Evolutionary conservation across 805 yeast species (phyloP).

Genomic region (Saccharomyces mikatae): DNA sequence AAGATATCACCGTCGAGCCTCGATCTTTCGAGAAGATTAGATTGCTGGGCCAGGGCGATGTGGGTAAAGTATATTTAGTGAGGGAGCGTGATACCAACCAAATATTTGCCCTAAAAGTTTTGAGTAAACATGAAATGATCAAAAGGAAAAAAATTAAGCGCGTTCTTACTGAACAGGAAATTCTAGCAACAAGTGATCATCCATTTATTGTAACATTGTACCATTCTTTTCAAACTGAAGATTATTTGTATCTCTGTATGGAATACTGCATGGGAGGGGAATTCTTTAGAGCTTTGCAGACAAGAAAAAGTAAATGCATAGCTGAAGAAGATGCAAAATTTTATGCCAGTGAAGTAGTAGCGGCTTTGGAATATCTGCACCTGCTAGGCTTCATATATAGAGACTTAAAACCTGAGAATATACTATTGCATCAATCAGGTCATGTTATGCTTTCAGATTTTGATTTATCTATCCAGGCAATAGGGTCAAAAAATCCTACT

Average conservation of each 20-base stretch:
- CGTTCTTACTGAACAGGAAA: conserved; percentile 94
- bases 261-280: conserved; percentile 99
- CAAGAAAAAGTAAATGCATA: conserved; percentile 77
- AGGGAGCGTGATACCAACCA: conserved; percentile 68
- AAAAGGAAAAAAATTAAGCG: conserved; percentile 90
- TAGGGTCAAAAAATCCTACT: conserved; percentile 62
- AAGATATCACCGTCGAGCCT: conserved; percentile 76
- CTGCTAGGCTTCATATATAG: conserved; percentile 95
- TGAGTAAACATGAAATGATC: conserved; percentile 88
- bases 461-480: conserved; percentile 86
- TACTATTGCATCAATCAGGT: conserved; percentile 88
- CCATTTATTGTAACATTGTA: conserved; percentile 95
- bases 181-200: conserved; percentile 87
- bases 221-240: conserved; percentile 94
- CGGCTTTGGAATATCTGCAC: conserved; percentile 92
- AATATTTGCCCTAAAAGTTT: conserved; percentile 86
- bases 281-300: conserved; percentile 90
- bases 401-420: conserved; percentile 94
- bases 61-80: conserved; percentile 91
- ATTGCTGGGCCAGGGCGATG: conserved; percentile 94
- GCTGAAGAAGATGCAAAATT: conserved; percentile 84
- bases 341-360: conserved; percentile 94
- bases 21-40: conserved; percentile 82
- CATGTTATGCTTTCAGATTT: conserved; percentile 97
- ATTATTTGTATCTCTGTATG: conserved; percentile 87